Evolutionary conservation across 306 rosid species (phyloP).

Genomic region (Medicago lupulina): DNA sequence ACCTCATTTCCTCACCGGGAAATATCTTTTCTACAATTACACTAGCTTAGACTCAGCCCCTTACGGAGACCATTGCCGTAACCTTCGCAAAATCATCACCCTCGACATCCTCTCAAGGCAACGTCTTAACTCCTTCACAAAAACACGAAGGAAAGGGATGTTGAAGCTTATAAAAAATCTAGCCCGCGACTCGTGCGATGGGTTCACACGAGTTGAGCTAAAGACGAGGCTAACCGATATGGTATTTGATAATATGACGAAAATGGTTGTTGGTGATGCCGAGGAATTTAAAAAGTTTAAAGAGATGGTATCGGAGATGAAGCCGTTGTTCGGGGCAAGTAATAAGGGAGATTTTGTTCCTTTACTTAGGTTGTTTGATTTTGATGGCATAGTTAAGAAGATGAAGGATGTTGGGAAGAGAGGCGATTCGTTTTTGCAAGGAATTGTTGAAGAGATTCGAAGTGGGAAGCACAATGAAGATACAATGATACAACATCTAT

Average conservation of each 20-base stretch:
- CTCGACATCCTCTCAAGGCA: slow-evolving; percentile 56
- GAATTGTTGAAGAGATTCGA: no score
- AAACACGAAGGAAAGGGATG: slow-evolving; percentile 49
- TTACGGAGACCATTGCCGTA: slow-evolving; percentile 72
- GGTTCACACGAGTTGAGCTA: slow-evolving; percentile 42
- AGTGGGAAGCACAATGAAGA: slow-evolving; percentile 4
- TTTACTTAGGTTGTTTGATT: slow-evolving; percentile 40
- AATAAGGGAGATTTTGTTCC: slow-evolving; percentile 56
- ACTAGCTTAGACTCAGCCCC: slow-evolving; percentile 45
- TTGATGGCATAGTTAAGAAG: slow-evolving; percentile 31
- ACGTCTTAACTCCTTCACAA: slow-evolving; percentile 41
- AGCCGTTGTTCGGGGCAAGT: slow-evolving; percentile 15
- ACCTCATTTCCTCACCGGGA: slow-evolving; percentile 44
- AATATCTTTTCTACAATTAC: slow-evolving; percentile 58
- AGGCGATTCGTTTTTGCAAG: slow-evolving; percentile 33
- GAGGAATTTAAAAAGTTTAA: slow-evolving; percentile 52
- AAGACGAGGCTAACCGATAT: slow-evolving; percentile 40
- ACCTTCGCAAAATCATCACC: slow-evolving; percentile 62
- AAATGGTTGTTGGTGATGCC: slow-evolving; percentile 47
- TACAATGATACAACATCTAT: slow-evolving; percentile 59
- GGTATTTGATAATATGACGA: slow-evolving; percentile 53
- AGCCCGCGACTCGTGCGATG: neutral
- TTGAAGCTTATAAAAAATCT: slow-evolving; percentile 36
- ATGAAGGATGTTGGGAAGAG: slow-evolving; percentile 8
- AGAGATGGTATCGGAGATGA: slow-evolving; percentile 34